Evolutionary conservation across 352 stramenopile species (phyloP).

Genomic region (Stramenopiles sp.): DNA sequence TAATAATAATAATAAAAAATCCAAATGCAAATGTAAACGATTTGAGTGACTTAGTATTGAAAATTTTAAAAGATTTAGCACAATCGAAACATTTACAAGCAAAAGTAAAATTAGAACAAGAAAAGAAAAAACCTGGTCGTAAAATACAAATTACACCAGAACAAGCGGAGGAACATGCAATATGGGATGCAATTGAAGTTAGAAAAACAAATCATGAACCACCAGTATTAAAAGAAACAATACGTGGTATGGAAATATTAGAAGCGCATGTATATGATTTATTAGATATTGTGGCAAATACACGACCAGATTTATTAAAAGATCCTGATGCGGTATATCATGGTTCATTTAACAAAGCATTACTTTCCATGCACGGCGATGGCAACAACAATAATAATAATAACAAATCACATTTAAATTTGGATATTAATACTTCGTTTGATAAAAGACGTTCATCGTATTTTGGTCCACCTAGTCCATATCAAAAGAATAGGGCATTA

Average conservation of each 20-base stretch:
- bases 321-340: neutral
- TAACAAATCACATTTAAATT: neutral
- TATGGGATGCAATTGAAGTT: neutral
- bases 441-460: neutral
- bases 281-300: neutral
- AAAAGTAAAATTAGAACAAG: neutral
- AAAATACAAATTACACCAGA: neutral
- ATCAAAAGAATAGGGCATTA: neutral
- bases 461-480: neutral
- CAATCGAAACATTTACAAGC: neutral
- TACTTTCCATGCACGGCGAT: neutral
- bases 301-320: slow-evolving; percentile 3
- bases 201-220: slow-evolving; percentile 1
- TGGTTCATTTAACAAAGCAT: neutral
- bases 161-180: neutral
- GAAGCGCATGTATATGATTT: slow-evolving; percentile 1
- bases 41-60: neutral
- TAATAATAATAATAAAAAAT: neutral
- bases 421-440: neutral
- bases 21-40: neutral
- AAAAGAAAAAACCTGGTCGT: neutral
- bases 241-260: slow-evolving; percentile 7
- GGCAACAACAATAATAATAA: neutral
- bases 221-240: slow-evolving; percentile 4
- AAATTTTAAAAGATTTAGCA: neutral